Conservation (phyloP, 1,284 basidiomycete species). For the Fistulinella cinereoalba region DNA sequence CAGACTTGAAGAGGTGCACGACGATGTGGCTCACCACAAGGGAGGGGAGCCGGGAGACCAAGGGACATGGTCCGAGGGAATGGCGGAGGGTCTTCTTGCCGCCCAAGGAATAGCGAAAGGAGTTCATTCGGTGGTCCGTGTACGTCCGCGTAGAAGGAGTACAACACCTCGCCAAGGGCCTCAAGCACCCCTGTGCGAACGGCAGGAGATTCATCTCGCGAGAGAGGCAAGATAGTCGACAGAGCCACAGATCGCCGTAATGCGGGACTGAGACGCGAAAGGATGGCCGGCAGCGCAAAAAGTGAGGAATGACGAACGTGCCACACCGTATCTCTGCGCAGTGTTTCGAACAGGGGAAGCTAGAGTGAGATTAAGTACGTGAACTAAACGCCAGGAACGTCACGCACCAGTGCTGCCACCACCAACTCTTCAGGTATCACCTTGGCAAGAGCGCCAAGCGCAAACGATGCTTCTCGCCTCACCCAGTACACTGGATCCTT, state of each 20-base stretch:
- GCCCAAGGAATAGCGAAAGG: conserved; percentile 72
- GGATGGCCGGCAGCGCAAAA: conserved; percentile 80
- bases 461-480: conserved; percentile 86
- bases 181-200: conserved; percentile 87
- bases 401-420: conserved; percentile 58
- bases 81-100: conserved; percentile 40
- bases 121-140: conserved; percentile 79
- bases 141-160: conserved; percentile 73
- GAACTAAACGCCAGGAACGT: conserved; percentile 9
- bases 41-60: conserved; percentile 6
- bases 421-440: conserved; percentile 75
- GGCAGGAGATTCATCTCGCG: conserved; percentile 62
- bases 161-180: conserved; percentile 87
- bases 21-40: conserved; percentile 20
- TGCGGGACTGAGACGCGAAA: conserved; percentile 58
- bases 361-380: conserved; percentile 29
- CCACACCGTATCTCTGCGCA: conserved; percentile 72
- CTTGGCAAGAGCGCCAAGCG: conserved; percentile 86
- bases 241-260: conserved; percentile 63
- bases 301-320: conserved; percentile 90
- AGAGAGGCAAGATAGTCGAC: conserved; percentile 59
- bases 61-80: conserved; percentile 23
- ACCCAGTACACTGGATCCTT: conserved; percentile 82
- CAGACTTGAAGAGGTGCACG: conserved; percentile 2
- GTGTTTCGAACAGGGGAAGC: conserved; percentile 76